phyloP scores from a whole-genome alignment of 2,329 filamentous ascomycete species.

The Ascocoryne sarcoides region DNA sequence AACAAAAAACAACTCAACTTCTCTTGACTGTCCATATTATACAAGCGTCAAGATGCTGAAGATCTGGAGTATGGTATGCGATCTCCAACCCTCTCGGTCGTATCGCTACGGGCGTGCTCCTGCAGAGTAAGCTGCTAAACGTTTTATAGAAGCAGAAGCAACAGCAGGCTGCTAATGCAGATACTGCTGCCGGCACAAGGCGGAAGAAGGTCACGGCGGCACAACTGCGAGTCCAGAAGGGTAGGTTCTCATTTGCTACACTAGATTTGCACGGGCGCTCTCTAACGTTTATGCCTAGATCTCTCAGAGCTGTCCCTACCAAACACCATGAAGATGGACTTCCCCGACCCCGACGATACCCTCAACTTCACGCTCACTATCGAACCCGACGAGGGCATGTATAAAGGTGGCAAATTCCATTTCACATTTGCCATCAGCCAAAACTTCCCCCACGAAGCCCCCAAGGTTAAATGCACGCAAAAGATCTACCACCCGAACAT shows the following conservation, averaged over 20 bases:
- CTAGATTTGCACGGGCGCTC: background rate
- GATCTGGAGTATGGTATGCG: constrained; percentile 94
- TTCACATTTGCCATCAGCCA: constrained; percentile 91
- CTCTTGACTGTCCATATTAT: too few species aligned
- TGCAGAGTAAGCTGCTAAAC: constrained; percentile 10
- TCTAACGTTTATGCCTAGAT: constrained; percentile 41
- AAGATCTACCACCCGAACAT: constrained; percentile 99
- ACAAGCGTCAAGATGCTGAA: constrained; percentile 71
- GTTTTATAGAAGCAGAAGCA: constrained; percentile 78
- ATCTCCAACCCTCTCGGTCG: background rate
- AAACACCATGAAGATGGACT: constrained; percentile 71
- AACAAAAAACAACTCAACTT: too few species aligned
- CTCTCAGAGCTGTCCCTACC: constrained; percentile 73
- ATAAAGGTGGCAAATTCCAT: constrained; percentile 78
- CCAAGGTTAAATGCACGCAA: constrained; percentile 92
- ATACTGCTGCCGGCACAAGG: constrained; percentile 62
- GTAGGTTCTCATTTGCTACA: constrained; percentile 42
- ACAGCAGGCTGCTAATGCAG: constrained; percentile 83
- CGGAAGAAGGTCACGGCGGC: constrained; percentile 99
- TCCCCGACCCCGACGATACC: constrained; percentile 76
- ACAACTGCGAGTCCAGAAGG: constrained; percentile 92
- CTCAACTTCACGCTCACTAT: constrained; percentile 77
- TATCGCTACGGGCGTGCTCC: background rate
- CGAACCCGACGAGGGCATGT: constrained; percentile 78
- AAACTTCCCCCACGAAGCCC: constrained; percentile 94